Evolutionary conservation across 2,329 filamentous ascomycete genomes (phyloP).

Genomic region (Ceratocystis eucalypticola): DNA sequence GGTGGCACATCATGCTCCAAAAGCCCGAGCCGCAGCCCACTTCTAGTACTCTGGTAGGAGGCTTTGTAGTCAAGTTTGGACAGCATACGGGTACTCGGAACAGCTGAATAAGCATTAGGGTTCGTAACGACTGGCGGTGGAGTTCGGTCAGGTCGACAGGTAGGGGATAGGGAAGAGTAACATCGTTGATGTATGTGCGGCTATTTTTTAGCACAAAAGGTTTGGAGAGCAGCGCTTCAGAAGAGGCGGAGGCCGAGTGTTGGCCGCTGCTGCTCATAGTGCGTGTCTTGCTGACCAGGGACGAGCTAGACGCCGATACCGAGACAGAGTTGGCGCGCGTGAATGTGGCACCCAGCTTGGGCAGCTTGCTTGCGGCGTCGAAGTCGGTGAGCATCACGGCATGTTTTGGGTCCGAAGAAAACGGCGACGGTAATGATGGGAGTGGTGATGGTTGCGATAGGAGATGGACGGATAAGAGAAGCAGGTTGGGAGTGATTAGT

Average conservation of each 20-base stretch:
- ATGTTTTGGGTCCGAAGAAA: background rate
- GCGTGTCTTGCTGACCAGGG: slow-evolving; percentile 24
- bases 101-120: slow-evolving; percentile 65
- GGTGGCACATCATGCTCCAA: slow-evolving; percentile 81
- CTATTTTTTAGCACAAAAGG: slow-evolving; percentile 63
- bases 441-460: background rate
- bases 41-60: slow-evolving; percentile 68
- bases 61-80: slow-evolving; percentile 48
- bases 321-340: background rate
- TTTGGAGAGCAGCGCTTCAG: slow-evolving; percentile 31
- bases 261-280: slow-evolving; percentile 22
- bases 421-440: background rate
- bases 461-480: background rate
- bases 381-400: slow-evolving; percentile 2
- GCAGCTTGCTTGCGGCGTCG: slow-evolving; percentile 1
- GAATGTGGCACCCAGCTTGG: background rate
- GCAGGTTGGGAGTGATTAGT: too few species aligned
- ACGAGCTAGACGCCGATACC: background rate
- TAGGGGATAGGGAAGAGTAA: slow-evolving; percentile 61
- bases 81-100: slow-evolving; percentile 71
- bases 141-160: slow-evolving; percentile 79
- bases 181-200: slow-evolving; percentile 68
- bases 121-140: slow-evolving; percentile 74
- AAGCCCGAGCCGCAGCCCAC: slow-evolving; percentile 77
- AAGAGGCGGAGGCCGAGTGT: slow-evolving; percentile 30